Evolutionary conservation across 495 filamentous ascomycete species (phyloP), one percentile per base, ranked within the genome.

Genomic region (Talaromyces borbonicus): DNA sequence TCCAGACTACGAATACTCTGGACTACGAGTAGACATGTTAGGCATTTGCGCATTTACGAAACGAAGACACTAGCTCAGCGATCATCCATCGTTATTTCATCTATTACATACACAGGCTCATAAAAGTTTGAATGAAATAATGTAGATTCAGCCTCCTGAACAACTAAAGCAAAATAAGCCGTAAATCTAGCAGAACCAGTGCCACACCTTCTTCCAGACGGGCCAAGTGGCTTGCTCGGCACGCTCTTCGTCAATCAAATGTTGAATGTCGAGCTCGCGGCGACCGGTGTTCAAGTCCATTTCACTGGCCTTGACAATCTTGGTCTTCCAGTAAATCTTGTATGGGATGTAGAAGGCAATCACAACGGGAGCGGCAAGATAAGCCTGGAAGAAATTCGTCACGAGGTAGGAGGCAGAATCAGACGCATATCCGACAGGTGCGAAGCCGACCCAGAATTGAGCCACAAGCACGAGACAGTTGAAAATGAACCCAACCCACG

Each of bases 221-320:
- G 89, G 88, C 89, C 88, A 92, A 4, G 60, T 51, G 14, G 72
- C 74, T 59, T 66, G 67, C 66, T 95, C 88, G 15, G 78, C 78
- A 6, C 71, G 62, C 65, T 98, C 90, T 52, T 88, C 80, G 23
- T 78, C 78, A 38, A 90, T 67, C 44, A 96, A 60, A 44, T 83
- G 75, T 19, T 73, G 73, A 26, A 94, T 58, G 61, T 95, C 86
- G 35, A 95, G 65, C 41, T 94, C 89, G n/a, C 90, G 73, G 25
- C 87, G 74, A n/a, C 92, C 92, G 7, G 89, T 95, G 24, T 78
- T 70, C 46, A 98, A 58, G 63, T 98, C 92, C 78, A 96, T 93
- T 36, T 90, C 76, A 16, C 65, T 62, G 4, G 69, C 55, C 24
- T 73, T 66, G 14, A 95, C 68, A 41, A 87, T 70, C 2, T 72